Evolutionary conservation across 495 filamentous ascomycete genomes (phyloP), one percentile per base, ranked within the genome.

Genomic region (Lichina pygmaea): DNA sequence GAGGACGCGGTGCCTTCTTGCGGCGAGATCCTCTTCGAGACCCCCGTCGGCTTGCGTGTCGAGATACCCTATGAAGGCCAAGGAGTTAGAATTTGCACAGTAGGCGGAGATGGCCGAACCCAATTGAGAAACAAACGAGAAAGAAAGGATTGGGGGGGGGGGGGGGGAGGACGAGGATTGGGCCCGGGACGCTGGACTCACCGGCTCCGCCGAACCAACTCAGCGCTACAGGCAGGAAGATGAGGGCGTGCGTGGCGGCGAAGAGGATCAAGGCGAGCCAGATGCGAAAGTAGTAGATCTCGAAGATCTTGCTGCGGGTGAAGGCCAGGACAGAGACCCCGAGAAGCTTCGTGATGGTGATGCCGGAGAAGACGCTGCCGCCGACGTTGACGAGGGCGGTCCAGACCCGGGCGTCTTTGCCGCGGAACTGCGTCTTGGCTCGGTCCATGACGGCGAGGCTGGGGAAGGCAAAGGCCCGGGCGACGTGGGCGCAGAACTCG

Each of bases 271-370:
- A 66, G 41, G 86, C 78, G 16, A 93, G 56, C 89, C 89, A 99
- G 34, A 99, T 78, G 7, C 89, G 66, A 63, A 99, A 99, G 58
- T 95, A 99, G 59, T 95, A 99, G 46, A 95, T 81, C 65, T 95
- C 91, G 55, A 99, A 99, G 57, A 99, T 95, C 71, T 94, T 95
- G 59, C 83, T 92, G 24, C 81, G 62, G 7, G 89, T 99, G 50
- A 92, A 95, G 0, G 86, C 89, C 11, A 99, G 66, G 38, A 99
- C 89, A 43, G 68, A 77, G 3, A 99, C 91, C 1, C 89, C 89
- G 8, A 99, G 61, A 2, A 94, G 62, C 58, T 99, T 99, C 16
- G 89, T 99, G 30, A 99, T 62, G 0, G 85, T 94, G 55, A 99
- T 99, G 0, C 89, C 89, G 43, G 78, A 86, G 56, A 99, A 89